Base-by-base conservation (phyloP, 352 stramenopile genomes). In the Phytophthora rubi region DNA sequence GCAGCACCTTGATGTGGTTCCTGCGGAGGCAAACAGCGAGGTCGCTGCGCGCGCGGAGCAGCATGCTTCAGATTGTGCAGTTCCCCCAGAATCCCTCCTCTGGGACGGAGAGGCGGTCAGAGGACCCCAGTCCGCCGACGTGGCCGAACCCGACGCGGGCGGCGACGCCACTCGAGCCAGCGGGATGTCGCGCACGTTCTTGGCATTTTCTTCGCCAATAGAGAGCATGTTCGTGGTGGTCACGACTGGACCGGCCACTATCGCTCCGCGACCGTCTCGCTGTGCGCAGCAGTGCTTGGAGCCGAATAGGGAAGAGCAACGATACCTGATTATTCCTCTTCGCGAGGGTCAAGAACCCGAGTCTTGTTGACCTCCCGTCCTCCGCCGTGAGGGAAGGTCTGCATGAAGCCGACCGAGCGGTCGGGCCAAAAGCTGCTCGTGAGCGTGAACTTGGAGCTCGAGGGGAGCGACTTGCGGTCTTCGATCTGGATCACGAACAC, bases 271-370 rank as follows among this genome's bases (percentile, higher is more conserved):
- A 51, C 81, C 62, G 33, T 80, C 66, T 49, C 81, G 60, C 44
- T 75, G 64, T 6, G 80, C 76, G 71, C 16, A 69, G 59, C 42
- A 89, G 59, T 7, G 83, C 83, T 49, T 79, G 65, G 44, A 91
- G 85, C 48, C 81, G 76, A 59, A 91, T 80, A 4, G 83, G 83
- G 44, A 91, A 91, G 15, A 91, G 60, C 54, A 91, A 57, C 21
- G 81, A 65, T 44, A 65, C 58, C 49, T 88, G 80, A 44, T 87
- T 80, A 60, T 91, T 91, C 56, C 74, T 80, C 65, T 89, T 89
- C 62, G 89, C 83, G n/a, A 91, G 61, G 13, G 83, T 91, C 7
- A 91, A 44, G 35, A 85, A 86, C 4, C 83, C 83, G 58, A 89
- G 83, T 79, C 45, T 86, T 88, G 16, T 70, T 73, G 0, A 91